Percentiles rank a stretch among this genome's conserved stretches.
Evolutionary conservation across 2,329 filamentous ascomycete species (phyloP).

Genomic region (Colletotrichum tamarilloi): DNA sequence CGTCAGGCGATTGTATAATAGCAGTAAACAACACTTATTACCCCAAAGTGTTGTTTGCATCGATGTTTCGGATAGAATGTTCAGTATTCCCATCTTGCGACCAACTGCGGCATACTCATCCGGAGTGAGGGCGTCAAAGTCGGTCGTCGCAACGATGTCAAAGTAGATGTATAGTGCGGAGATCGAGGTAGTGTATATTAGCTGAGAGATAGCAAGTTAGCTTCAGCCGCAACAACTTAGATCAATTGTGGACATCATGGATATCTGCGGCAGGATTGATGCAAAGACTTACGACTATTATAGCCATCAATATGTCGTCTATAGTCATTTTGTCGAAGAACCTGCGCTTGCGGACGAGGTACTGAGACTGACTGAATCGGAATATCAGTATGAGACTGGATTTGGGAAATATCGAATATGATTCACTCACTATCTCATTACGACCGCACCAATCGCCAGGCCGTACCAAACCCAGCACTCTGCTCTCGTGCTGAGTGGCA

Average conservation of each 20-base stretch:
- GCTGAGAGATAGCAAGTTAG: not conserved
- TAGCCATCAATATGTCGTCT: constrained; percentile 27
- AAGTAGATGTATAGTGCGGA: constrained; percentile 16
- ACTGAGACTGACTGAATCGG: constrained; percentile 16
- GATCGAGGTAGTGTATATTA: constrained; percentile 16
- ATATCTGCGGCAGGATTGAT: not conserved
- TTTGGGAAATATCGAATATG: not conserved
- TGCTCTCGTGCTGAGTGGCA: constrained; percentile 2
- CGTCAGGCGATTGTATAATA: constrained; percentile 24
- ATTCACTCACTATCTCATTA: constrained; percentile 19
- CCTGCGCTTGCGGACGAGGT: constrained; percentile 19
- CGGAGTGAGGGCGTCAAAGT: constrained; percentile 10
- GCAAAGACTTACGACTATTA: constrained; percentile 12
- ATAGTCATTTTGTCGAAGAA: constrained; percentile 23
- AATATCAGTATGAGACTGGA: not conserved
- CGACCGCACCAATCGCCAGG: constrained; percentile 13
- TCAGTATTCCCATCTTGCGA: constrained; percentile 18
- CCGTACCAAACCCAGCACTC: constrained; percentile 29
- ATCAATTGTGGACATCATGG: no score
- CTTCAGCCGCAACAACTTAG: no score
- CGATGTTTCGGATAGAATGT: constrained; percentile 24
- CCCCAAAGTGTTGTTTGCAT: constrained; percentile 34
- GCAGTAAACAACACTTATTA: constrained; percentile 30
- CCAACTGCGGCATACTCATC: not conserved
- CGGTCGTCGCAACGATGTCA: not conserved